These are phyloP conservation scores for Fusarium napiforme DNA, from an alignment of 2,329 filamentous ascomycete genomes.

Conservation along the genomic window DNA sequence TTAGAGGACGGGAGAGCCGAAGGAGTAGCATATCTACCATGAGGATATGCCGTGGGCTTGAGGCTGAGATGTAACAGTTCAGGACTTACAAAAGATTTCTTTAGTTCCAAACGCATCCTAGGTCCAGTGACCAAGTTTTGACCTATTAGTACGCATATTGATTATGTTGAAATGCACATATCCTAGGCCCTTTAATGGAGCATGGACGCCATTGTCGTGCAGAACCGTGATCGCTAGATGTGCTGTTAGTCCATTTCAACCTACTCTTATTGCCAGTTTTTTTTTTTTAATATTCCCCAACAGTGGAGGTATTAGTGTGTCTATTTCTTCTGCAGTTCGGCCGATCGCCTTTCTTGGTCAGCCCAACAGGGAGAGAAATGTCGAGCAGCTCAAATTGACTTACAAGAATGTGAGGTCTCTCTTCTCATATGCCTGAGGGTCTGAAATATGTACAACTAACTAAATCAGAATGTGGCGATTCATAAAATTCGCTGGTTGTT, in stretches of 20 bases:
- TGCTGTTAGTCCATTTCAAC: background rate
- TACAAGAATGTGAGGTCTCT: background rate
- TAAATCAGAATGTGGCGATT: background rate
- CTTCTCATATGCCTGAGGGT: background rate
- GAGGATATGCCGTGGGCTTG: constrained; percentile 53
- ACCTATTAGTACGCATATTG: background rate
- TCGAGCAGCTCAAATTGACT: background rate
- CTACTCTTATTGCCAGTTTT: background rate
- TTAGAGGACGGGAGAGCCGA: background rate
- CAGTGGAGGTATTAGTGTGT: background rate
- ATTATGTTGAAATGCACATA: background rate
- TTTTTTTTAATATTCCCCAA: background rate
- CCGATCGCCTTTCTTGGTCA: background rate
- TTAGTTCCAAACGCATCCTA: background rate
- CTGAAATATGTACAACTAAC: background rate
- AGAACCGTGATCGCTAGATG: background rate
- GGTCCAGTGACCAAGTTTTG: background rate
- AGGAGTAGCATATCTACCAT: background rate
- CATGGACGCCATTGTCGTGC: background rate
- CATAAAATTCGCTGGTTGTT: background rate
- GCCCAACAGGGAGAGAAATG: background rate
- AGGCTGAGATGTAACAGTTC: constrained; percentile 34
- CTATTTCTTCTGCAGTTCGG: background rate
- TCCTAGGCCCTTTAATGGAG: background rate
- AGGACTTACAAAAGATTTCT: background rate